These are phyloP conservation scores for Fusarium sp. DNA, from an alignment of 2,329 filamentous ascomycete genomes.

Conservation along the genomic window DNA sequence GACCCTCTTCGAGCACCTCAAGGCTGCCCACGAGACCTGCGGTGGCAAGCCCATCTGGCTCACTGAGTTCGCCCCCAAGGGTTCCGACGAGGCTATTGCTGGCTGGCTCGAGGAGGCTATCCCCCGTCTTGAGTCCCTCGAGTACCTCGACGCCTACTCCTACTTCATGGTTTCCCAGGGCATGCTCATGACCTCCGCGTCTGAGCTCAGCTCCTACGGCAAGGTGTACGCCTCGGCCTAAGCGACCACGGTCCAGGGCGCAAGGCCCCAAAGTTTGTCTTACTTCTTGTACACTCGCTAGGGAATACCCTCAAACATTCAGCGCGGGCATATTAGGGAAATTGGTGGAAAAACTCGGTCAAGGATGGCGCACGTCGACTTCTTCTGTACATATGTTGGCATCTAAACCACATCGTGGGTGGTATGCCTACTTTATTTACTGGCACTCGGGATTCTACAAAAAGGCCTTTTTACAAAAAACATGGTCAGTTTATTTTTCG, in stretches of 20 bases:
- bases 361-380: constrained; percentile 39
- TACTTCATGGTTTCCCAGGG: constrained; percentile 64
- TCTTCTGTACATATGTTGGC: constrained; percentile 46
- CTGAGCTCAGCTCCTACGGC: constrained; percentile 58
- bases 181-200: constrained; percentile 53
- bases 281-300: constrained; percentile 53
- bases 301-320: constrained; percentile 45
- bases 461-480: constrained; percentile 12
- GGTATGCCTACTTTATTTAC: constrained; percentile 20
- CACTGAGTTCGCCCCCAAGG: constrained; percentile 71
- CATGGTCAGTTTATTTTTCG: neutral
- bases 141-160: constrained; percentile 65
- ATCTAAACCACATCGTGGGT: constrained; percentile 20
- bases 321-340: constrained; percentile 34
- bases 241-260: constrained; percentile 14
- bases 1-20: constrained; percentile 66
- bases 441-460: constrained; percentile 21
- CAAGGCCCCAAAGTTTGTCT: constrained; percentile 31
- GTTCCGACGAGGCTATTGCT: constrained; percentile 52
- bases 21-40: constrained; percentile 57
- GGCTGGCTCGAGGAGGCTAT: constrained; percentile 63
- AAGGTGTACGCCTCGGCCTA: constrained; percentile 59
- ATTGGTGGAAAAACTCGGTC: constrained; percentile 33
- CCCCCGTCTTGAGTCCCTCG: constrained; percentile 58
- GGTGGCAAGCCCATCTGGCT: constrained; percentile 65